Conservation (phyloP, 164 flowering plant genomes). For the Echeveria elegans region DNA sequence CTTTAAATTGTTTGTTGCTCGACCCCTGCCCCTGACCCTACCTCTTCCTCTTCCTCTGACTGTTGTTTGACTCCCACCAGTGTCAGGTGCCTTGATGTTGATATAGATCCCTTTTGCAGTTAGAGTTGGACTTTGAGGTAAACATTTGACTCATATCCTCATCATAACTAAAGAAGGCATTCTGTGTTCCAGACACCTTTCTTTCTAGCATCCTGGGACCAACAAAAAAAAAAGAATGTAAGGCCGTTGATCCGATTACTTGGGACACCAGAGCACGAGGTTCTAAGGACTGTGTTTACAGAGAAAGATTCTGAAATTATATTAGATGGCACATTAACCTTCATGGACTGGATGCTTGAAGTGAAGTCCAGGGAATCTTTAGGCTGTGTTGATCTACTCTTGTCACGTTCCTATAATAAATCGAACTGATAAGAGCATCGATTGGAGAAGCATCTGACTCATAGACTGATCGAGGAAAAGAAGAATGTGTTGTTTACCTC, state of each 20-base stretch:
- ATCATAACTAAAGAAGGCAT: constrained; percentile 82
- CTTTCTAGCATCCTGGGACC: constrained; percentile 42
- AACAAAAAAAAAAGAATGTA: not conserved
- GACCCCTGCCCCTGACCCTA: constrained; percentile 44
- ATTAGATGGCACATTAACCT: constrained; percentile 24
- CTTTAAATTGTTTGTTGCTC: constrained; percentile 53
- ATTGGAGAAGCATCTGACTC: not conserved
- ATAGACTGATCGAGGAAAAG: not conserved
- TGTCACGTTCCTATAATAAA: constrained; percentile 72
- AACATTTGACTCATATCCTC: constrained; percentile 51
- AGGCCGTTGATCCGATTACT: not conserved
- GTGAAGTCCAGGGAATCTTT: constrained; percentile 37
- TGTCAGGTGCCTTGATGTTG: constrained; percentile 32
- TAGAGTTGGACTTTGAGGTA: constrained; percentile 46
- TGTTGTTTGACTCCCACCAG: constrained; percentile 35
- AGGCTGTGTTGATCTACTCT: constrained; percentile 46
- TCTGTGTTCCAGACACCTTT: constrained; percentile 39
- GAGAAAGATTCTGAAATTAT: not conserved
- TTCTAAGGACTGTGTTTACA: too few relatives aligned
- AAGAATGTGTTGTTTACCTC: constrained; percentile 47
- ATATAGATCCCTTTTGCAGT: constrained; percentile 37
- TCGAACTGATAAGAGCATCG: too few relatives aligned
- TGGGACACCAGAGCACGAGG: too few relatives aligned
- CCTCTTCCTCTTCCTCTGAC: constrained; percentile 81
- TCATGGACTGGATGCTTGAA: constrained; percentile 31